Base-by-base conservation (phyloP, 1,139 yeast species). In the Taphrina communis region DNA sequence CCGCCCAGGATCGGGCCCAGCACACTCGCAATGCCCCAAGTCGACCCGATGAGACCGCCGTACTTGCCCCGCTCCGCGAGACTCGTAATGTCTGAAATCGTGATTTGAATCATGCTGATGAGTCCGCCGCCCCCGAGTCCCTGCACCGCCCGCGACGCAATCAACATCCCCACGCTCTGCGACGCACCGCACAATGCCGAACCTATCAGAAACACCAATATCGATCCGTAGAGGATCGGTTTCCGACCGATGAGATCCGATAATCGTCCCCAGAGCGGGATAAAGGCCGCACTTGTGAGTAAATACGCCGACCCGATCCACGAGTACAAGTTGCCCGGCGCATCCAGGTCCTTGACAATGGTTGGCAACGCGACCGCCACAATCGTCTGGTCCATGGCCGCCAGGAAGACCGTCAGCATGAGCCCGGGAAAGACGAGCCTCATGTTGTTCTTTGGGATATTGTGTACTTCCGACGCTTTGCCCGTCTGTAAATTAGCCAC, bases 111-210 rank as follows among this genome's bases (percentile, higher is more conserved):
- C 80, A 88, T 79, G 1, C 87, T 81, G 72, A 85, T 86, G 55
- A 88, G 82, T 9, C 90, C 90, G 51, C 90, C 89, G 8, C 88
- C 93, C 17, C 94, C 95, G 61, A 86, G 75, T 68, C 95, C 95
- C 66, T 88, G 87, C 46, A 89, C 78, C 6, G 86, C 87, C 36
- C 94, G 81, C 0, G 91, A 93, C 0, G 86, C 90, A 71, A 89
- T 86, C 67, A 88, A 78, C 82, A 84, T 83, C 72, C 82, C 80
- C 86, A 88, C 86, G 51, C 81, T 81, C 21, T 76, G 80, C 0
- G 92, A 80, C 5, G 87, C 76, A 0, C 87, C 93, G 46, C 86
- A 81, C 3, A 88, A 77, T 65, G 88, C 80, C 1, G 90, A 86
- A 0, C 92, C 92, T 1, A 83, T 74, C 75, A 86, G 88, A 73